Percentiles rank a stretch among this genome's conserved stretches.
Evolutionary conservation across 257 asterid species (phyloP).

Genomic region (Verbascum thapsus): DNA sequence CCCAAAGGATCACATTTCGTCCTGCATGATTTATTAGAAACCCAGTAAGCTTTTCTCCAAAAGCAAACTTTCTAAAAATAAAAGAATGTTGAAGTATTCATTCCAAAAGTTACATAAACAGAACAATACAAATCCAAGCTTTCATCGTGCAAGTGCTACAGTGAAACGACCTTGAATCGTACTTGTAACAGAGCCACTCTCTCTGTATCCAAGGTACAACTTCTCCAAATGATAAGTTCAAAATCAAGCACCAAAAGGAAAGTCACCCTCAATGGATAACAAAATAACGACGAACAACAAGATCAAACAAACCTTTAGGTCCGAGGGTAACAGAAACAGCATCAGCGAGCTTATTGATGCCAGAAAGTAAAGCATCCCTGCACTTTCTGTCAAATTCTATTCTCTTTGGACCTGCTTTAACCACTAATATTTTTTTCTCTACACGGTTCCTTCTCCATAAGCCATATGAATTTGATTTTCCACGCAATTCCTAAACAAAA

Average conservation of each 20-base stretch:
- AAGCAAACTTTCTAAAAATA: background rate
- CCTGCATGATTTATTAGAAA: conserved; percentile 48
- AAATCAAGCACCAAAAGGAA: conserved; percentile 1
- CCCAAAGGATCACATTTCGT: conserved; percentile 79
- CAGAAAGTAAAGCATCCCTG: conserved; percentile 74
- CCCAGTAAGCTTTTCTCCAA: conserved; percentile 4
- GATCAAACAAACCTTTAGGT: conserved; percentile 63
- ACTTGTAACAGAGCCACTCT: background rate
- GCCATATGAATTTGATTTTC: conserved; percentile 38
- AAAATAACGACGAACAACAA: background rate
- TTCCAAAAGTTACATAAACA: conserved; percentile 13
- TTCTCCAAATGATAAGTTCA: background rate
- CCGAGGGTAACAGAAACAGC: conserved; percentile 94
- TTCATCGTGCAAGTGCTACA: background rate
- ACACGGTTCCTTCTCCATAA: conserved; percentile 39
- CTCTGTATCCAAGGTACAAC: background rate
- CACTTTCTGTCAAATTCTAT: conserved; percentile 71
- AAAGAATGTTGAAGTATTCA: background rate
- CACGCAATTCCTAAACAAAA: conserved; percentile 42
- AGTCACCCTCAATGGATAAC: background rate
- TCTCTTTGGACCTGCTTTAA: conserved; percentile 85
- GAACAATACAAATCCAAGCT: conserved; percentile 3
- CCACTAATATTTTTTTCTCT: conserved; percentile 41
- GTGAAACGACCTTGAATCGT: background rate
- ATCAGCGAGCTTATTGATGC: conserved; percentile 93